Base-by-base conservation (phyloP, 1,284 basidiomycete species). In the Xerocomus cyaneibrunnescens region DNA sequence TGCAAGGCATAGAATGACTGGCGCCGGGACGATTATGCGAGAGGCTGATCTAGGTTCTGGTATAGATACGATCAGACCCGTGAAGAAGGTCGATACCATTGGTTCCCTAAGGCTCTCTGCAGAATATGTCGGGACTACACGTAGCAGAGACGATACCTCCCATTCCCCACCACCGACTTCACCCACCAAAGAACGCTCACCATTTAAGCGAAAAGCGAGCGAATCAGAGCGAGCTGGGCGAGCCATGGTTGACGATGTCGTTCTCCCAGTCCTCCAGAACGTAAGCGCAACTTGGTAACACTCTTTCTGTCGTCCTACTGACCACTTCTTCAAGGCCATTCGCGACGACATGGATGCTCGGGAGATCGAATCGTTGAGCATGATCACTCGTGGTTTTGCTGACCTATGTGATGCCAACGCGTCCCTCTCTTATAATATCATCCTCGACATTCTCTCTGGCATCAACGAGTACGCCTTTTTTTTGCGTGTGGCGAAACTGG, bases 381-480 rank as follows among this genome's bases (percentile, higher is more conserved):
- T 94, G 84, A 80, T 98, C 41, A 83, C 89, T 38, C 80, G 92
- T 54, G 95, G 95, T 1, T 97, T 98, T 68, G 74, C 82, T 45
- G 92, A 94, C 62, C 76, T 98, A 23, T 85, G 84, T 54, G 82
- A 87, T 23, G 80, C 83, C 25, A 94, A 95, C 62, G 83, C 94
- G 0, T 84, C 87, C 52, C 75, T 96, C 13, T 88, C 91, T 0
- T 96, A 96, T 68, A 85, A 84, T 54, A 75, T 95, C 46, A 82
- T 98, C 39, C 82, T 94, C 45, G 94, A 97, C 62, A 82, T 98
- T 45, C 75, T 98, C n/a, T 79, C 86, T 23, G 92, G 91, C 22
- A 90, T 98, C 66, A 92, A 95, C 69, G 87, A 92, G 91, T 94
- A 69, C 58, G 89, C 79, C 13, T 45, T 45, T 44, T n/a, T 45